These are phyloP conservation scores for Ogataea methanolica DNA, from an alignment of 805 yeast species.

Conservation along the genomic window DNA sequence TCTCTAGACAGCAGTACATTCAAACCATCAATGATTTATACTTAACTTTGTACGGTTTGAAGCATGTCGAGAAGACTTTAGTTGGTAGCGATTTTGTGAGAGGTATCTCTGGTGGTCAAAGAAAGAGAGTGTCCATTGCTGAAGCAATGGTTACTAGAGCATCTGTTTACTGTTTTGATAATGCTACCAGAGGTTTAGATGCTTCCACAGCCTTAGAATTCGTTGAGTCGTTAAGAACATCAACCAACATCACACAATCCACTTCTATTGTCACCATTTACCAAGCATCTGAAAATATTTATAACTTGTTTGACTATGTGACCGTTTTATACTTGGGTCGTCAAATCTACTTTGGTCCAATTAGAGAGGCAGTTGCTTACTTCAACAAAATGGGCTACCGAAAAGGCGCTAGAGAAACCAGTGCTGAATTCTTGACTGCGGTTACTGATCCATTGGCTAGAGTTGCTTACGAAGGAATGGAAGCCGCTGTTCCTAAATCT, in stretches of 20 bases:
- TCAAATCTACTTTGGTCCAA: slow-evolving; percentile 60
- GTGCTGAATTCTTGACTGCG: slow-evolving; percentile 64
- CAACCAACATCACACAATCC: slow-evolving; percentile 9
- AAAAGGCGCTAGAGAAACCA: slow-evolving; percentile 60
- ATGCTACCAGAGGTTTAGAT: slow-evolving; percentile 83
- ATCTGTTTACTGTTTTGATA: slow-evolving; percentile 68
- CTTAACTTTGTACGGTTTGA: slow-evolving; percentile 49
- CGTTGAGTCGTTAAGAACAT: slow-evolving; percentile 54
- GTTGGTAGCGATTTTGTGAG: slow-evolving; percentile 62
- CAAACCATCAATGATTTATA: slow-evolving; percentile 38
- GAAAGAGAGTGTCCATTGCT: slow-evolving; percentile 80
- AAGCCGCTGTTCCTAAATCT: slow-evolving; percentile 49
- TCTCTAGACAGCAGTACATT: slow-evolving; percentile 35
- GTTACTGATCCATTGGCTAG: slow-evolving; percentile 65
- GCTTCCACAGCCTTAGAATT: slow-evolving; percentile 80
- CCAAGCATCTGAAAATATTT: slow-evolving; percentile 65
- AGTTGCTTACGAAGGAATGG: slow-evolving; percentile 43
- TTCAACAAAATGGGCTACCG: slow-evolving; percentile 54
- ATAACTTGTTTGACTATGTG: slow-evolving; percentile 59
- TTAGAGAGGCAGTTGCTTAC: slow-evolving; percentile 50
- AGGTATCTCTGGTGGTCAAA: slow-evolving; percentile 80
- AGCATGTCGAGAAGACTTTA: slow-evolving; percentile 53
- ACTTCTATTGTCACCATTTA: slow-evolving; percentile 19
- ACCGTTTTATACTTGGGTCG: slow-evolving; percentile 54
- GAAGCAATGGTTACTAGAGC: slow-evolving; percentile 69